Percentiles rank a stretch among this genome's conserved stretches.
phyloP scores from a whole-genome alignment of 1,284 basidiomycete genomes.

The Sanguinoderma infundibulare region DNA sequence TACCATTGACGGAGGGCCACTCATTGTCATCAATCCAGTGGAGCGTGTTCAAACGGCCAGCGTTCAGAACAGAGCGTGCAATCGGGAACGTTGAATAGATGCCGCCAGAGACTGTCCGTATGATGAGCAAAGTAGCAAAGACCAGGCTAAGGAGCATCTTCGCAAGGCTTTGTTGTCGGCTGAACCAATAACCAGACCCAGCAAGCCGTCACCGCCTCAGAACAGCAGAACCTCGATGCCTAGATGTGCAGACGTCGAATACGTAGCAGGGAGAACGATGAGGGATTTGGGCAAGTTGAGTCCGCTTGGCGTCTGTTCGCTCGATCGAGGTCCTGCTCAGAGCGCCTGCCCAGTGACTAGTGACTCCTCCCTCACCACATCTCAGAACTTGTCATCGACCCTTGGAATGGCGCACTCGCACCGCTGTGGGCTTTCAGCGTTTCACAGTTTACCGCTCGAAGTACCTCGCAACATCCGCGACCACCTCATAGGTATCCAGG shows the following conservation, averaged over 20 bases:
- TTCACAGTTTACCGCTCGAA: too few species aligned
- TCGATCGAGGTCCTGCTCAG: background rate
- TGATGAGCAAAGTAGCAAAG: background rate
- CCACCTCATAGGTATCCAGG: too few species aligned
- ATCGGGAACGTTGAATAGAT: slow-evolving; percentile 56
- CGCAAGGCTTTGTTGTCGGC: background rate
- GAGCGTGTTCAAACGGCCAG: slow-evolving; percentile 43
- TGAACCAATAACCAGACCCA: background rate
- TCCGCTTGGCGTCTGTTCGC: background rate
- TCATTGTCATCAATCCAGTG: slow-evolving; percentile 53
- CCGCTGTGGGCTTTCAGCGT: too few species aligned
- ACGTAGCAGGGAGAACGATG: background rate
- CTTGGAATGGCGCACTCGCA: too few species aligned
- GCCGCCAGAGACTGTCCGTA: slow-evolving; percentile 20
- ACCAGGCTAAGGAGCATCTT: background rate
- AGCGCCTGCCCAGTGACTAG: background rate
- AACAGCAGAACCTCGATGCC: background rate
- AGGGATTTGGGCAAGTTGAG: background rate
- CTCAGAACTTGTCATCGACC: too few species aligned
- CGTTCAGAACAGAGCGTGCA: slow-evolving; percentile 45
- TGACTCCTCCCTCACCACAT: too few species aligned
- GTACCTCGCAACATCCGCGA: too few species aligned
- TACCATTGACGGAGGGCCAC: slow-evolving; percentile 42
- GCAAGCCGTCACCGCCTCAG: background rate
- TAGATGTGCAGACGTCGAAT: background rate